Evolutionary conservation across 805 yeast genomes (phyloP).

Genomic region (Metschnikowia continentalis): DNA sequence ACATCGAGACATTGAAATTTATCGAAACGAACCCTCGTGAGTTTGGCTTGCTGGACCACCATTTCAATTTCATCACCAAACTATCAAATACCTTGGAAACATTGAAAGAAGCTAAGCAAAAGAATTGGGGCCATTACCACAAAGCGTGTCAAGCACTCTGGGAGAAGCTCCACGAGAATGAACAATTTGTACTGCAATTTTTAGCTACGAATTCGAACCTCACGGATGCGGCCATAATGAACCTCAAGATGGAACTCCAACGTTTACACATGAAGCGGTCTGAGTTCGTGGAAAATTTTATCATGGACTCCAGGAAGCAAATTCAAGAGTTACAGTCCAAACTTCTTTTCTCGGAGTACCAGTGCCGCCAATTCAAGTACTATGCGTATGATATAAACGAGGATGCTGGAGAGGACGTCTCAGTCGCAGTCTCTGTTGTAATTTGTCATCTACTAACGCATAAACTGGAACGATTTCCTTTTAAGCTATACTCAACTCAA

Average conservation of each 20-base stretch:
- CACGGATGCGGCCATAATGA: constrained; percentile 43
- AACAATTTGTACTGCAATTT: constrained; percentile 39
- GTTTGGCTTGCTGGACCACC: constrained; percentile 37
- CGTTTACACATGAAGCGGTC: constrained; percentile 59
- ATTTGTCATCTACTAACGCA: no score
- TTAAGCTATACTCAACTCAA: no score
- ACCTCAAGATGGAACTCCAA: constrained; percentile 51
- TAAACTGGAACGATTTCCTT: no score
- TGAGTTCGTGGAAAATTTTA: constrained; percentile 62
- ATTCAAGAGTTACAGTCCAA: constrained; percentile 61
- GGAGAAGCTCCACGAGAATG: constrained; percentile 51
- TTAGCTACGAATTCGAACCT: constrained; percentile 43
- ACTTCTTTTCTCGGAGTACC: constrained; percentile 53
- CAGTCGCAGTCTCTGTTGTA: no score
- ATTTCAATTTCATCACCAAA: constrained; percentile 28
- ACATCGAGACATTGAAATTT: constrained; percentile 34
- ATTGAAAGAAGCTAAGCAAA: constrained; percentile 33
- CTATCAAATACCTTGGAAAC: constrained; percentile 29
- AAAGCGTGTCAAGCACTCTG: constrained; percentile 49
- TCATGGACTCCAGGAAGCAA: constrained; percentile 54
- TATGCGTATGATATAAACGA: constrained; percentile 25
- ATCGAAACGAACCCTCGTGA: constrained; percentile 34
- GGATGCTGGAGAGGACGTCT: constrained; percentile 38
- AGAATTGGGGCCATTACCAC: constrained; percentile 31
- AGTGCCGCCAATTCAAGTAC: constrained; percentile 46